These are phyloP conservation scores for Plantago lanceolata DNA, from an alignment of 305 asterid genomes.

Conservation along the genomic window DNA sequence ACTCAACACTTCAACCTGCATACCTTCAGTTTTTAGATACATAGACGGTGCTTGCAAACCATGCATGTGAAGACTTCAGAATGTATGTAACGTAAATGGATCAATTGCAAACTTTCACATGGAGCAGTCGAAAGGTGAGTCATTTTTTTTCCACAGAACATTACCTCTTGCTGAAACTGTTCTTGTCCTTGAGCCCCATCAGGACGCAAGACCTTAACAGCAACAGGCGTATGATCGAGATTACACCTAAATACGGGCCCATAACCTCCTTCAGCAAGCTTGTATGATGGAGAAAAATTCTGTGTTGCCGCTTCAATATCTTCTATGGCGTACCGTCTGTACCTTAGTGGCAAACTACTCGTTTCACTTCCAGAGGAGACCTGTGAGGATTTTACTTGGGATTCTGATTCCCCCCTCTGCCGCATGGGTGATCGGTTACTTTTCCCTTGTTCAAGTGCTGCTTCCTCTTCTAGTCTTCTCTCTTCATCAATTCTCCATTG, in stretches of 20 bases:
- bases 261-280: slow-evolving; percentile 92
- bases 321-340: slow-evolving; percentile 64
- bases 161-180: slow-evolving; percentile 84
- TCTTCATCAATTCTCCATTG: slow-evolving; percentile 81
- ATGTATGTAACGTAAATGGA: neutral
- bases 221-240: slow-evolving; percentile 86
- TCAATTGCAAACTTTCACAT: neutral
- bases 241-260: slow-evolving; percentile 82
- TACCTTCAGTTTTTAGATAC: neutral
- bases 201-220: slow-evolving; percentile 74
- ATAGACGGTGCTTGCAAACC: no score
- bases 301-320: slow-evolving; percentile 77
- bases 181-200: slow-evolving; percentile 89
- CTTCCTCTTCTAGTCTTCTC: slow-evolving; percentile 53
- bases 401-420: slow-evolving; percentile 45
- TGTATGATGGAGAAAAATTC: slow-evolving; percentile 40
- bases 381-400: slow-evolving; percentile 36
- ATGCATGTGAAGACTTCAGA: no score
- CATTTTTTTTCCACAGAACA: no score
- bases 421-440: slow-evolving; percentile 35
- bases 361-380: slow-evolving; percentile 32
- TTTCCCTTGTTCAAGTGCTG: slow-evolving; percentile 36
- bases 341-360: slow-evolving; percentile 34
- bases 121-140: no score
- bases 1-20: slow-evolving; percentile 76